Evolutionary conservation across 164 flowering plant genomes (phyloP), one percentile per base, ranked within the genome.

Genomic region (Dillenia suffruticosa): DNA sequence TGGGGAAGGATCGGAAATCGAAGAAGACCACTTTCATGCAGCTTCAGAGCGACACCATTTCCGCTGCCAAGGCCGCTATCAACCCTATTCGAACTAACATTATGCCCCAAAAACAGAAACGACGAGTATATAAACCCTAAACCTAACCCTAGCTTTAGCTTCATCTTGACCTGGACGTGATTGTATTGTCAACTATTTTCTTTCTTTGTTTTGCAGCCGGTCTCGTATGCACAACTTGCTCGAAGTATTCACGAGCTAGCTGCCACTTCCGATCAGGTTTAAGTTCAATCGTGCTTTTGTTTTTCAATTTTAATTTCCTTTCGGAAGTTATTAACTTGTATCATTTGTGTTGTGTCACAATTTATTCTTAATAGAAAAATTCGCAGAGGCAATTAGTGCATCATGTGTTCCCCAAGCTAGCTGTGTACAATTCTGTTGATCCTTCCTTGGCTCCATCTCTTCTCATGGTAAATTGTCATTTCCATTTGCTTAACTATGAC

Each of bases 391-490:
- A 91, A 72, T 74, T 94, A 63, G 85, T 89, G 67, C 82, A 85
- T 70, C 91, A 94, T 67, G 98, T 94, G 16, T 94, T 94, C 63
- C 99, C 99, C 40, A 94, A 94, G 67, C 96, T 94, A 59, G 99
- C 99, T 9, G 99, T 94, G 2, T 94, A 94, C 80, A 94, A 94
- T 67, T 94, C 99, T 16, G 99, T 94, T 46, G 99, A 94, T 59
- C 99, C 99, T 65, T 94, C 99, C 1, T 63, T 94, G 75, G 99
- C 99, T 1, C 99, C 99, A 24, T 94, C 99, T 54, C 96, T 94
- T 72, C 88, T 94, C 57, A 94, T 94, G 99, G 98, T 90, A 86
- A 56, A 63, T 10, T 49, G 52, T 56, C 50, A 46, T 14, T 43
- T 43, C 46, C 12, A 49, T 15, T 61, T 46, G 13, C 61, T 49